Conservation (phyloP, 192 early-diverging fungal genomes). For the Phycomyces nitens region DNA sequence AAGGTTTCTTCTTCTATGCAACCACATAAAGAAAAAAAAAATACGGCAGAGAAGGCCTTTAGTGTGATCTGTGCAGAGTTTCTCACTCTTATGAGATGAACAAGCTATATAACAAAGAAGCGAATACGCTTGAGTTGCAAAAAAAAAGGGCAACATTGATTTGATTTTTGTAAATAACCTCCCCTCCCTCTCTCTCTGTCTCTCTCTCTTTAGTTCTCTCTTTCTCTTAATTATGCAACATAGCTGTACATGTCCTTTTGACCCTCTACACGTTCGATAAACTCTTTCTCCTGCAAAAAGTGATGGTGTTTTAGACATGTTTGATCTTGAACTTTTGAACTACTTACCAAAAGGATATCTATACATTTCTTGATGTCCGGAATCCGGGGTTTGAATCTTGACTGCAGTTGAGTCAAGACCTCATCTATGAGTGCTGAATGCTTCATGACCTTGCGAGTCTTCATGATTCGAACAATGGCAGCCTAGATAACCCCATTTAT, state of each 20-base stretch:
- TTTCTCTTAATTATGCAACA: conserved; percentile 57
- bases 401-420: conserved; percentile 67
- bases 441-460: conserved; percentile 60
- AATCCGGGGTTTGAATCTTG: conserved; percentile 67
- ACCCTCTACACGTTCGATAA: conserved; percentile 83
- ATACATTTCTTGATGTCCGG: conserved; percentile 81
- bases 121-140: background rate
- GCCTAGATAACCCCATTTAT: conserved; percentile 73
- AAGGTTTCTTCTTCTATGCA: background rate
- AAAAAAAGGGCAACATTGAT: background rate
- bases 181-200: too few species aligned
- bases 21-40: conserved; percentile 10
- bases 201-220: too few species aligned
- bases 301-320: conserved; percentile 21
- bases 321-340: background rate
- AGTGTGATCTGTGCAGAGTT: background rate
- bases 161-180: background rate
- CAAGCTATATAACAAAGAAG: background rate
- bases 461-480: conserved; percentile 87
- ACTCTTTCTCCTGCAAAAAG: conserved; percentile 85
- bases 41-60: background rate
- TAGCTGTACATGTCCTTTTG: conserved; percentile 78
- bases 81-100: too few species aligned
- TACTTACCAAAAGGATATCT: conserved; percentile 65
- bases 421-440: conserved; percentile 73